Evolutionary conservation across 2,329 filamentous ascomycete genomes (phyloP), one percentile per base, ranked within the genome.

Genomic region (Hypocrella siamensis): DNA sequence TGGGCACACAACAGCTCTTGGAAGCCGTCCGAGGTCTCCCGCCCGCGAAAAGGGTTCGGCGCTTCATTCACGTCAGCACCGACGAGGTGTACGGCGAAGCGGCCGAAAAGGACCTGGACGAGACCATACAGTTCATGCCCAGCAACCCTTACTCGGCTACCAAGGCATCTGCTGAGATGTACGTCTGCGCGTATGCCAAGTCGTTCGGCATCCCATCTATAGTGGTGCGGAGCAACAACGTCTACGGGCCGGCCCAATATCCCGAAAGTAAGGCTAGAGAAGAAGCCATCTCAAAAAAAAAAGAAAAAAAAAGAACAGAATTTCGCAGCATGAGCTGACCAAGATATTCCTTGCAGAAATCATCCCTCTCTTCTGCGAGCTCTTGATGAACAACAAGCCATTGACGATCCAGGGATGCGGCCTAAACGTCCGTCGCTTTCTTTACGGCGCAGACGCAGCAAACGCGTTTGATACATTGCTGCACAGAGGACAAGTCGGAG

Each of bases 11-110:
- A 72, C 32, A 88, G 88, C 54, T 86, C 79, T 0, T 73, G 76
- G 43, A 84, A n/a, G n/a, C n/a, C n/a, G n/a, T n/a, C 76, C 35
- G 88, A 88, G 43, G 81, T 86, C 12, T 78, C 81, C 41, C 82
- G 81, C 28, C 88, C 82, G n/a, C 80, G 88, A 51, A 78, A 84
- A 24, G 64, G 88, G 36, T 60, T 88, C 7, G 81, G 42, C 67
- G 76, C 30, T 88, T 88, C 53, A 76, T 88, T 45, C 81, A 88
- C 52, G 73, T 88, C 39, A 84, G 78, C 8, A 88, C 82, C 2
- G 82, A 90, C 49, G 82, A 88, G 57, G 82, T 88, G 2, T 88
- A 88, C 43, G 82, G 82, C 26, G 81, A 88, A 50, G 78, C 83
- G 31, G 77, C 74, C 22, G 75, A 75, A 3, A 76, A 79, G 36